Base-by-base conservation (phyloP, 768 basidiomycete genomes). In the Hericium alpestre region DNA sequence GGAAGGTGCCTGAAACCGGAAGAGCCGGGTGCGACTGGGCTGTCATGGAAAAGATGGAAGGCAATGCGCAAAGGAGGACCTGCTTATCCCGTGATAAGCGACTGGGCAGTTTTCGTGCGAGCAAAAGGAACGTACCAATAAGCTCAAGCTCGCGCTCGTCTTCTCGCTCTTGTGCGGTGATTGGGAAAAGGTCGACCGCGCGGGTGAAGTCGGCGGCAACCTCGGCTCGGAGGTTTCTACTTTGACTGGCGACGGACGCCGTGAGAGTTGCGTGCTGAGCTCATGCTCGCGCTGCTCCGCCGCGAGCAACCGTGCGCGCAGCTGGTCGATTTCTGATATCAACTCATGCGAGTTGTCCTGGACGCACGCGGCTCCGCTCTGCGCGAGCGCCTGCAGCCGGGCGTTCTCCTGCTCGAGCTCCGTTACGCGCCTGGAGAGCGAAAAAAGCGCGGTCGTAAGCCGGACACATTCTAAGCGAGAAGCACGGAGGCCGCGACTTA, bases 321-420 rank as follows among this genome's bases (percentile, higher is more conserved):
- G 80, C 59, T 77, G 76, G 63, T 89, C 86, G 60, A 88, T 72
- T 67, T 84, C 82, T 51, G 79, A 79, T 56, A 76, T 65, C 54
- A 83, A 74, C 13, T 74, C 72, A 39, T 71, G 63, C 43, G 55
- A 41, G 20, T 51, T 37, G 32, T 60, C 61, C 68, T 73, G 56
- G 63, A 54, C 52, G 61, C 61, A 51, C 62, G 65, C 67, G 54
- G 73, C 73, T 46, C 67, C 72, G 66, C 57, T 51, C 38, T 80
- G 78, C 58, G 84, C 74, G 60, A 87, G 71, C 41, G 77, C 76
- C 38, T 81, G 76, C 54, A 93, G 82, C 41, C 84, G 77, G 47
- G 80, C 84, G 64, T 90, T 92, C 68, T 92, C 91, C 68, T 86
- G 82, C 72, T 92, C 90, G 32, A 93, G 75, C 66, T 89, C 86